A percentile compares a stretch with the other conserved stretches of the same genome.
phyloP scores from a whole-genome alignment of 768 basidiomycete species.

The Suillus occidentalis region DNA sequence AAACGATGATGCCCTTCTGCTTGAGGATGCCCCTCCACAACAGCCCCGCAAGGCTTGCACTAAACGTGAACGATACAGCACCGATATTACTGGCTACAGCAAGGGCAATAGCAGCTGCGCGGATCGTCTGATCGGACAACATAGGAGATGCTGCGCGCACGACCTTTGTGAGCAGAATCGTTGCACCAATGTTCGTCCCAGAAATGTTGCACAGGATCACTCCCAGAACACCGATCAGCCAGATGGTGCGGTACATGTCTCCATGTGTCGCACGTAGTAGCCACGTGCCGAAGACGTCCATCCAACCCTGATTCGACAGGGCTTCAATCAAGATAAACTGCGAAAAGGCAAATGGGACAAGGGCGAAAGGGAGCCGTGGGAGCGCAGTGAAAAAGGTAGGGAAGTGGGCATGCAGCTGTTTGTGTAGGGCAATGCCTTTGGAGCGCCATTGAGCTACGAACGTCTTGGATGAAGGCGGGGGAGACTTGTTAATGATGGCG shows the following conservation, averaged over 20 bases:
- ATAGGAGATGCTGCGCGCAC: conserved; percentile 48
- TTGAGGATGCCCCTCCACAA: conserved; percentile 76
- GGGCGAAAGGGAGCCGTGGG: conserved; percentile 71
- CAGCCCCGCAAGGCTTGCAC: conserved; percentile 84
- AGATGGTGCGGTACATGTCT: conserved; percentile 52
- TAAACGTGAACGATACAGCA: conserved; percentile 87
- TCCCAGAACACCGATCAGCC: conserved; percentile 68
- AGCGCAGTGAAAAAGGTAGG: conserved; percentile 71
- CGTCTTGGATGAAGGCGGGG: neutral
- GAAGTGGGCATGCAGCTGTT: conserved; percentile 42
- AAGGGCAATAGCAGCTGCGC: conserved; percentile 68
- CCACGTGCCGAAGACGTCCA: conserved; percentile 77
- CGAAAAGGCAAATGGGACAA: conserved; percentile 90
- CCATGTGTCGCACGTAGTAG: conserved; percentile 44
- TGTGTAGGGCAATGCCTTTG: neutral
- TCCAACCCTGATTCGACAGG: conserved; percentile 83
- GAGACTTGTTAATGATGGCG: neutral
- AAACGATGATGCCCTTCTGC: conserved; percentile 70
- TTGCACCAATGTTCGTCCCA: conserved; percentile 90
- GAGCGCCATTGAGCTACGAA: neutral
- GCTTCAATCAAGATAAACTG: conserved; percentile 94
- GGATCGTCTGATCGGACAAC: conserved; percentile 36
- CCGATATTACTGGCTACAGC: conserved; percentile 90
- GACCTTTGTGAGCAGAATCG: conserved; percentile 84
- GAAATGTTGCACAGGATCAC: conserved; percentile 79